Base-by-base conservation (phyloP, 306 rosid species). In the Inga oerstediana region DNA sequence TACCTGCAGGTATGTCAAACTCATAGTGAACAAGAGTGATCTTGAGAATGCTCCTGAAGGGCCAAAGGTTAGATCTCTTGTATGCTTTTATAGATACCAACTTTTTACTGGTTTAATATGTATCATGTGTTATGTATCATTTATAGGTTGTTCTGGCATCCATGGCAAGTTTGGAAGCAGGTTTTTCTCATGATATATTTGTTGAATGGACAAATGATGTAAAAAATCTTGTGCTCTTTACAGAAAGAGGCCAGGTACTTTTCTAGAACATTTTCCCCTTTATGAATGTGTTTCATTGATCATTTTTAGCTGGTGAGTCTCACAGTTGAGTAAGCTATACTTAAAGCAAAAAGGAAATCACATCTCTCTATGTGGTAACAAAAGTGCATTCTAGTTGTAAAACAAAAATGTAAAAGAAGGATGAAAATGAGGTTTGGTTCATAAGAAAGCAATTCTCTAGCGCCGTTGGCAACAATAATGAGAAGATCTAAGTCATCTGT, bases 131-230 rank as follows among this genome's bases (percentile, higher is more conserved):
- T 45, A 4, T 67, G 46, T 66, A 64, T 89, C 56, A 77, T 66
- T 13, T 79, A 67, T 79, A 96, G 99, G 98, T 96, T 85, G 97
- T 96, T 84, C 83, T 96, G 84, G 92, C 97, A 73, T 96, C 99
- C 66, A 96, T 96, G 99, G 99, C 98, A 73, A 96, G 99, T 88
- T 89, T 96, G 90, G 99, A 96, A 88, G 97, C 97, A 9, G 99
- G 99, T 49, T 96, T 92, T 85, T 96, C 99, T 73, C 99, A 94
- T 69, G 99, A 96, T 89, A 91, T 96, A 85, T 96, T 94, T 82
- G 93, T 91, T 46, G 99, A 96, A 51, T 96, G 97, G 99, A 98
- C 93, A 19, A 86, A 85, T 43, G 99, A 94, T 81, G 56, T 79
- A 7, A 94, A 88, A 79, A 96, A 94, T 89, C 97, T 92, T 45